Base-by-base conservation (phyloP, 768 basidiomycete species). In the Rhizopogon sp. region DNA sequence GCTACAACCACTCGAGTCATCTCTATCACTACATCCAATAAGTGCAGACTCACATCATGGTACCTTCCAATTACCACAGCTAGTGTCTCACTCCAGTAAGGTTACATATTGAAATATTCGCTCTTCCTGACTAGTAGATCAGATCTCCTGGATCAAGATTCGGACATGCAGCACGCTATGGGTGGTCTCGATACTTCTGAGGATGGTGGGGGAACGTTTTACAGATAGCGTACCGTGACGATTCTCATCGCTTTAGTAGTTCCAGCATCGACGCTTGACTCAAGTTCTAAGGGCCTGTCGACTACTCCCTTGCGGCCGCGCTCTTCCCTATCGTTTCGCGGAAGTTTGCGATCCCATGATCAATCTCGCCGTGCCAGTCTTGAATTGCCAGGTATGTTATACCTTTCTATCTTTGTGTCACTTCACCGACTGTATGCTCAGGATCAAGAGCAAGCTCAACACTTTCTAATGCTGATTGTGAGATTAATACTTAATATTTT, bases 131-230 rank as follows among this genome's bases (percentile, higher is more conserved):
- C 43, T 35, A 31, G 39, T 33, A n/a, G 5, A 11, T 43, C 56
- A 88, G 86, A 88, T 70, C 72, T 88, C 14, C 66, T 88, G 54
- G 85, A 87, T 20, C 77, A 80, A 53, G 83, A 89, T 60, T 84
- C 85, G 2, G 85, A 85, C 60, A 88, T 89, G 87, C 83, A 82
- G 52, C 76, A 79, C 51, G 81, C 75, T 9, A 79, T 89, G 62
- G 74, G 79, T 29, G 80, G 74, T 20, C 62, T 82, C 55, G 79
- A 82, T 52, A 82, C 76, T 60, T 81, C 73, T 58, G 82, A 80
- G 39, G 75, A 66, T 39, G 74, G 75, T 63, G 64, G 64, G 43
- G 14, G 42, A 58, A 54, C 55, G 16, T 52, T 43, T 14, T 54
- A 10, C 0, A 49, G 25, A 37, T 22, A 13, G 9, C 20, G 35